Base-by-base conservation (phyloP, 495 filamentous ascomycete species). In the Pyrenula massariospora region DNA sequence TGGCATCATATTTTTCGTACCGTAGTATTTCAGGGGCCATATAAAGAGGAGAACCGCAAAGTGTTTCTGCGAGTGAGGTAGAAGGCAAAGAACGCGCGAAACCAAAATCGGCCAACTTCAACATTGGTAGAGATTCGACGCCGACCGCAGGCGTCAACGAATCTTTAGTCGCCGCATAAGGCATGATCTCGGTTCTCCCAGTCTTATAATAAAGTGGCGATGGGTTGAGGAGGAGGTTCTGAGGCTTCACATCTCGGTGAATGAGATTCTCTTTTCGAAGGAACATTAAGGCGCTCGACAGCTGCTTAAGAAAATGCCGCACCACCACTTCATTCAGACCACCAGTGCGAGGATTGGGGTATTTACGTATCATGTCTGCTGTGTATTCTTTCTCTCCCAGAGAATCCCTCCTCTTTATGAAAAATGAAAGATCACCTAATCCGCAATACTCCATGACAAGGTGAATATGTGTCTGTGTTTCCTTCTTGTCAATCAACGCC, bases 381-480 rank as follows among this genome's bases (percentile, higher is more conserved):
- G 91, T 91, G 22, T 83, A 85, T 25, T 84, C 81, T 67, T 95
- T 85, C 11, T 82, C 81, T 22, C 72, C 78, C 10, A 96, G 77
- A 51, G 79, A 86, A 50, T 92, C 86, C 52, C 93, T 81, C 67
- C 90, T 91, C 75, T 91, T 95, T 73, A 97, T 95, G 70, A 98
- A 96, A 11, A 89, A 71, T 8, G 92, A 93, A 55, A 98, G 69
- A 64, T 98, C 93, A 24, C 93, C 91, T 25, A 98, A 75, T 63
- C 94, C 88, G 71, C 93, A 98, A 71, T 91, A 97, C 68, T 98
- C 94, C 94, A 97, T 98, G 52, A 97, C 86, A 20, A 98, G 78
- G 71, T 98, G 91, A 68, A 97, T 96, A 57, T 95, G 89, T 20
- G 84, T 83, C 3, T 79, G 71, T 2, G 88, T 84, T 66, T 97